Conservation (phyloP, 345 rosid genomes). For the Orychophragmus violaceus region DNA sequence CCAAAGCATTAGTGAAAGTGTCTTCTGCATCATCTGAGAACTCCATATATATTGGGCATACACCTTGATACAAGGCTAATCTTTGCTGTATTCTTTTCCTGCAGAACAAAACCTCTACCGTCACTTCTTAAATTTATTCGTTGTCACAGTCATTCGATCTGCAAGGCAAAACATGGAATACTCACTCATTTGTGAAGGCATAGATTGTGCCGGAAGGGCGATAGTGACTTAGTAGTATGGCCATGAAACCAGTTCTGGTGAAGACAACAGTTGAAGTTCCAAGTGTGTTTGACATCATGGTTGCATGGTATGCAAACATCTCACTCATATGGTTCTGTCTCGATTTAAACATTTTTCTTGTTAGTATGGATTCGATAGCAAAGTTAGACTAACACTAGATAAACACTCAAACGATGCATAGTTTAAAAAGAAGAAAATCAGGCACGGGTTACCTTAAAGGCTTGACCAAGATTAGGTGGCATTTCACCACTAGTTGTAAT, state of each 20-base stretch:
- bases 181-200: constrained; percentile 72
- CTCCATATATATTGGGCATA: constrained; percentile 84
- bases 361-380: constrained; percentile 10
- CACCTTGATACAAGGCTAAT: constrained; percentile 91
- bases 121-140: constrained; percentile 3
- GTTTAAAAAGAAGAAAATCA: background rate
- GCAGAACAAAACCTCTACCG: constrained; percentile 26
- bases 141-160: background rate
- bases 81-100: constrained; percentile 88
- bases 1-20: constrained; percentile 70
- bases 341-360: constrained; percentile 9
- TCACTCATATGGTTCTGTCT: constrained; percentile 92
- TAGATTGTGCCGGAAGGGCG: constrained; percentile 95
- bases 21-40: constrained; percentile 92
- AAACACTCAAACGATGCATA: background rate
- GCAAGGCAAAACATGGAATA: background rate
- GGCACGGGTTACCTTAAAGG: constrained; percentile 30
- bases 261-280: constrained; percentile 94
- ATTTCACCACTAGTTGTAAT: constrained; percentile 62
- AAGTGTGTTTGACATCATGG: constrained; percentile 99
- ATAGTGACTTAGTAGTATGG: constrained; percentile 85
- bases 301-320: constrained; percentile 99
- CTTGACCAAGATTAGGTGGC: constrained; percentile 93
- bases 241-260: constrained; percentile 98
- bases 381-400: background rate